These are phyloP conservation scores for Talaromyces thailandensis DNA, from an alignment of 495 filamentous ascomycete genomes.

Conservation along the genomic window DNA sequence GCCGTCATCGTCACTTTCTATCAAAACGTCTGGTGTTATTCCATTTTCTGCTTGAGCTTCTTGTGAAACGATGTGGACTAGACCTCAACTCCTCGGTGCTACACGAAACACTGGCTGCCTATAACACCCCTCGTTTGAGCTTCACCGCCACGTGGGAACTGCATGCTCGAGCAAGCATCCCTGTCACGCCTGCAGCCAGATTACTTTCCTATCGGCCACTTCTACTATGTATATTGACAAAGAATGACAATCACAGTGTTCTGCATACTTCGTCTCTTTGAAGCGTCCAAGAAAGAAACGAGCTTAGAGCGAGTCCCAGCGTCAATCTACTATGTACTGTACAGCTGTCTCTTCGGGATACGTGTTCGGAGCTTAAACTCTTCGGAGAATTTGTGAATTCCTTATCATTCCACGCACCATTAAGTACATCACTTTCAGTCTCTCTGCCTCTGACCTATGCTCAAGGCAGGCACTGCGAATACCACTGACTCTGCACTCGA, in stretches of 20 bases:
- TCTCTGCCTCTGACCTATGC: neutral
- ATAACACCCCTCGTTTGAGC: neutral
- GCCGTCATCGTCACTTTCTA: neutral
- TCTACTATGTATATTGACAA: neutral
- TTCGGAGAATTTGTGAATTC: neutral
- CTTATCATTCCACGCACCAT: neutral
- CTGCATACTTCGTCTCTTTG: neutral
- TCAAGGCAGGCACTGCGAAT: constrained; percentile 38
- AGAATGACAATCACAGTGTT: neutral
- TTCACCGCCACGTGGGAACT: constrained; percentile 2
- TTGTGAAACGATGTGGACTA: neutral
- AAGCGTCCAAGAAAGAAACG: neutral
- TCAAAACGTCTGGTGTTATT: neutral
- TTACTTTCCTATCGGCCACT: neutral
- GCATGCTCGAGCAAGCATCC: neutral
- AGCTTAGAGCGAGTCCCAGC: no score
- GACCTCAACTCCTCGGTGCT: neutral
- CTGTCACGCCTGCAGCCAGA: neutral
- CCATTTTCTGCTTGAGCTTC: neutral
- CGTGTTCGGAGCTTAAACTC: neutral
- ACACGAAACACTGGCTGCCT: neutral
- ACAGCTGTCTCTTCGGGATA: neutral
- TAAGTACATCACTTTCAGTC: neutral
- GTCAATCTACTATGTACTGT: no score
- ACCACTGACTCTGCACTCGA: constrained; percentile 33